These are phyloP conservation scores for Aciculosporium take DNA, from an alignment of 2,329 filamentous ascomycete species.

Conservation along the genomic window DNA sequence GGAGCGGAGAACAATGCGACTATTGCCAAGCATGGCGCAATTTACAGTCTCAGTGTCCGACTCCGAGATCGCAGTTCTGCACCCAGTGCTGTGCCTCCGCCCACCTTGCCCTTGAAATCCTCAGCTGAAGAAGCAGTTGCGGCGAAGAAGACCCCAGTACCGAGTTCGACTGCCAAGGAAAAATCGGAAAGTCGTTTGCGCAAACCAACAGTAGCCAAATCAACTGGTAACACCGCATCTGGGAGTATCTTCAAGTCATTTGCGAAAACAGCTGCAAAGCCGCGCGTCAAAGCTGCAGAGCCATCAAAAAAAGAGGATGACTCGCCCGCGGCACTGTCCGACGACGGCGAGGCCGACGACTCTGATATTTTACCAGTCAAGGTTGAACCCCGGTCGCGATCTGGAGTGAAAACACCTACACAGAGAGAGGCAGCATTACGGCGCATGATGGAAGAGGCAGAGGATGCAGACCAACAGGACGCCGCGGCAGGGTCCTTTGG, in stretches of 20 bases:
- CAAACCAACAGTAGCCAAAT: slow-evolving; percentile 5
- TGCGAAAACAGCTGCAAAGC: slow-evolving; percentile 39
- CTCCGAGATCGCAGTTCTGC: slow-evolving; percentile 5
- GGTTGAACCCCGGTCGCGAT: slow-evolving; percentile 12
- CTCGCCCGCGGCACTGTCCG: slow-evolving; percentile 18
- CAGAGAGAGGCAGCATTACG: slow-evolving; percentile 25
- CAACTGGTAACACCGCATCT: slow-evolving; percentile 43
- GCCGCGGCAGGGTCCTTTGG: slow-evolving; percentile 22
- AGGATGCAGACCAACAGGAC: slow-evolving; percentile 39
- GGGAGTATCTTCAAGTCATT: slow-evolving; percentile 65
- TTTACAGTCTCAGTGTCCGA: slow-evolving; percentile 2
- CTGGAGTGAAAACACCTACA: slow-evolving; percentile 17
- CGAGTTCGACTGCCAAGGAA: slow-evolving; percentile 12
- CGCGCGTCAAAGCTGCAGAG: slow-evolving; percentile 34
- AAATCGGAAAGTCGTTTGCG: slow-evolving; percentile 8
- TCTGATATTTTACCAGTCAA: slow-evolving; percentile 18
- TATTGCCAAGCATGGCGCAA: slow-evolving; percentile 1
- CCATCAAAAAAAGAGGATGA: slow-evolving; percentile 18
- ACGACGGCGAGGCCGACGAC: slow-evolving; percentile 27
- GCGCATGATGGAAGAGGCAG: slow-evolving; percentile 33
- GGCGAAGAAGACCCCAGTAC: slow-evolving; percentile 18
- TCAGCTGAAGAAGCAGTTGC: slow-evolving; percentile 7
- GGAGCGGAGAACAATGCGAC: not conserved
- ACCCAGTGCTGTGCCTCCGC: not conserved
- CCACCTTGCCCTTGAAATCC: not conserved